Percentiles rank a stretch among this genome's conserved stretches.
Evolutionary conservation across 768 basidiomycete genomes (phyloP).

Genomic region (Dacryopinax spathularia): DNA sequence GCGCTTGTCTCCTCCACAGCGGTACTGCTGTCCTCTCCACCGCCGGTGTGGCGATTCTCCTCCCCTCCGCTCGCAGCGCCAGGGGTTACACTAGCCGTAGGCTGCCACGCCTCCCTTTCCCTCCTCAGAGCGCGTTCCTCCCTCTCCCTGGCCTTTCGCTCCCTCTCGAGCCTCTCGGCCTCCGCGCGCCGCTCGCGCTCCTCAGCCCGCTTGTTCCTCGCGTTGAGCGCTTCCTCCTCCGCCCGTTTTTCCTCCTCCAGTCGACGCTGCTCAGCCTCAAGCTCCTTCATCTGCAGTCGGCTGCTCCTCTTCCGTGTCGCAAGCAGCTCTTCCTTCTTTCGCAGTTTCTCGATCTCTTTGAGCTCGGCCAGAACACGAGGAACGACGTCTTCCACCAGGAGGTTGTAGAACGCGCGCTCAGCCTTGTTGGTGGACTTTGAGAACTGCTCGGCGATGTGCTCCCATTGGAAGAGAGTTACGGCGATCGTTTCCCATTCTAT

Average conservation of each 20-base stretch:
- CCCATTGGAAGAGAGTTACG: slow-evolving; percentile 73
- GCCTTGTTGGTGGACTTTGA: slow-evolving; percentile 60
- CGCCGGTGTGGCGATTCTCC: slow-evolving; percentile 5
- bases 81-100: not conserved
- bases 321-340: slow-evolving; percentile 56
- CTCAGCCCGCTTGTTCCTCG: slow-evolving; percentile 33
- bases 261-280: slow-evolving; percentile 55
- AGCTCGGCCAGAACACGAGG: slow-evolving; percentile 57
- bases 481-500: slow-evolving; percentile 94
- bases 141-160: slow-evolving; percentile 27
- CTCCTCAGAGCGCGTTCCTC: slow-evolving; percentile 17
- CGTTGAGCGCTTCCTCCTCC: slow-evolving; percentile 22
- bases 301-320: slow-evolving; percentile 82
- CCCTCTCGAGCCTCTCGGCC: slow-evolving; percentile 18
- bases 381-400: slow-evolving; percentile 49
- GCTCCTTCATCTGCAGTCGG: slow-evolving; percentile 69
- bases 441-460: slow-evolving; percentile 59
- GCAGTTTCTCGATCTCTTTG: slow-evolving; percentile 46
- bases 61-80: slow-evolving; percentile 3
- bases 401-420: slow-evolving; percentile 65
- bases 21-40: not conserved
- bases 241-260: slow-evolving; percentile 48
- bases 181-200: slow-evolving; percentile 17
- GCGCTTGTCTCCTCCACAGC: slow-evolving; percentile 8
- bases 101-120: slow-evolving; percentile 5